These are phyloP conservation scores for Funneliformis mosseae DNA, from an alignment of 192 early-diverging fungal species.

Conservation along the genomic window DNA sequence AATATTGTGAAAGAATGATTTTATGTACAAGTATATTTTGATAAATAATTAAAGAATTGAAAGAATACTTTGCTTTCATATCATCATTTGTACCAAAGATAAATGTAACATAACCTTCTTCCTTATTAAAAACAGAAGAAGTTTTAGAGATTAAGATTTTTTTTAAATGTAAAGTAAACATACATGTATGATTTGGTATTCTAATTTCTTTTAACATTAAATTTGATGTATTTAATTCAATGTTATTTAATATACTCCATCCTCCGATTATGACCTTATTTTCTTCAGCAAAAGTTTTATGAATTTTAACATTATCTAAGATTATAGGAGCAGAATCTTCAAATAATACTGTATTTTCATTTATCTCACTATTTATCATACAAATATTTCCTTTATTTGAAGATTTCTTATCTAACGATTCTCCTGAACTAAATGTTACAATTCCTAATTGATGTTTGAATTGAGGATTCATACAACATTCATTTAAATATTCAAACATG, in stretches of 20 bases:
- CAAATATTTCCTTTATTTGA: not conserved
- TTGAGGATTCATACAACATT: slow-evolving; percentile 24
- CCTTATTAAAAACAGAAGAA: not conserved
- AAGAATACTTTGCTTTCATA: slow-evolving; percentile 35
- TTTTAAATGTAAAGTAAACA: slow-evolving; percentile 38
- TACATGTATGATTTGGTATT: slow-evolving; percentile 38
- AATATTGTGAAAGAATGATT: not conserved
- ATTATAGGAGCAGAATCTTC: slow-evolving; percentile 3
- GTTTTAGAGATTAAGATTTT: not conserved
- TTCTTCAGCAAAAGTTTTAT: not conserved
- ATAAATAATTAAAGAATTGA: not conserved
- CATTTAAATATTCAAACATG: slow-evolving; percentile 43
- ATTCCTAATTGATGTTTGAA: slow-evolving; percentile 41
- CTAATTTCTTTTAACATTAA: not conserved
- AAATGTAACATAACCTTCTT: slow-evolving; percentile 44
- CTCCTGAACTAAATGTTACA: not conserved
- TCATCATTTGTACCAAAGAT: slow-evolving; percentile 44
- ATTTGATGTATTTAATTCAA: not conserved
- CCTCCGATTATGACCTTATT: not conserved
- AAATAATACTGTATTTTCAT: not conserved
- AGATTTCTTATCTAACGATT: not conserved
- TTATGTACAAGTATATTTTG: slow-evolving; percentile 1
- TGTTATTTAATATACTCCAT: not conserved
- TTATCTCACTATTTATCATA: not conserved
- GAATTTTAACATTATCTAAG: slow-evolving; percentile 9